Base-by-base conservation (phyloP, 768 basidiomycete species). In the Rhodotorula taiwanensis region DNA sequence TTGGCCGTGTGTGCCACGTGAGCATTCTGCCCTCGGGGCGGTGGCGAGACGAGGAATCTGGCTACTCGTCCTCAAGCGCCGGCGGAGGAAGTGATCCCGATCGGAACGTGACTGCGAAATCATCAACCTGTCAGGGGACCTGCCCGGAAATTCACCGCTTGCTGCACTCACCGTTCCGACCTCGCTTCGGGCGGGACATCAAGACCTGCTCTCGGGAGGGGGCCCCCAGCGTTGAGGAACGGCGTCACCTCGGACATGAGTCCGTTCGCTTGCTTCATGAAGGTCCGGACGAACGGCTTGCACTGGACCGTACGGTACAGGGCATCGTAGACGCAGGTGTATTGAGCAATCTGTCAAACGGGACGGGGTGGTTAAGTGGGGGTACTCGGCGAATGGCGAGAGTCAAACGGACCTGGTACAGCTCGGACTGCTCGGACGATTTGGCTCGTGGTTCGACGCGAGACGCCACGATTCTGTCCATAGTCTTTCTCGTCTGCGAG, bases 241-340 rank as follows among this genome's bases (percentile, higher is more conserved):
- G 52, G 47, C 39, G 66, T 62, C 13, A 67, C 48, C 41, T 67
- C 66, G 18, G 52, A 36, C 50, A 66, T 52, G 33, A 25, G 18
- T 16, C 13, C 10, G 25, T 28, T 1, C 7, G 27, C 53, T 20
- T 39, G 9, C 42, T 47, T 77, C 74, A 79, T 79, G 71, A 92
- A 87, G 31, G 90, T 79, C 21, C 89, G 83, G 33, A 85, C 82
- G 49, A 91, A 76, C 10, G 88, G 89, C 72, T 82, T 83, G 73
- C 88, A 91, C 42, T 82, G 80, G 50, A 83, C 69, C 30, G 34
- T 47, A 43, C 45, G 48, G 21, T 61, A 23, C 18, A 66, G 72
- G 21, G 66, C 70, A 62, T 80, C 77, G 48, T 76, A 70, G 49
- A 81, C 76, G 74, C 88, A 91, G 31, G 77, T 80, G 74, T 82